Evolutionary conservation across 2,329 filamentous ascomycete species (phyloP), one percentile per base, ranked within the genome.

Genomic region (Botrytis cinerea): DNA sequence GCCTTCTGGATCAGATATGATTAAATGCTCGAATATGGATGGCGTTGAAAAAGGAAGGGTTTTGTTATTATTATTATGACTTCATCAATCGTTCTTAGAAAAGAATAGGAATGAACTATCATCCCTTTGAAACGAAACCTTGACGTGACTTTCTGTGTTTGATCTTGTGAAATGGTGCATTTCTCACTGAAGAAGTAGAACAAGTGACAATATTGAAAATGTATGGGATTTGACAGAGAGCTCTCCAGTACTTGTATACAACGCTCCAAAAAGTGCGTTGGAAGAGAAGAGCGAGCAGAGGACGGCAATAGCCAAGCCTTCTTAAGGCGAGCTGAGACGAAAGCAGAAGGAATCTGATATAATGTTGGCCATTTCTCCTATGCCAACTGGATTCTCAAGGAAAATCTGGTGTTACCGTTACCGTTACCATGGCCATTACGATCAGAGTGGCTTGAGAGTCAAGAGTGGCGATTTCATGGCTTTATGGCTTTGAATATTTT

Each of bases 1-100:
- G 64, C 38, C 32, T 40, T 68, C 54, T 32, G 48, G 35, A 43
- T 68, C 46, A 28, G 48, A 43, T 54, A 68, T 68, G 46, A 68
- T 57, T n/a, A 20, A 12, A 2, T 68, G n/a, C 32, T 18, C 25
- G 46, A 57, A 57, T 32, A 54, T 57, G 35, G 48, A 54, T 32
- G 64, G 64, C 25, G 64, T 57, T 68, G 25, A 32, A 68, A 68
- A 68, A 7, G 46, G 64, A 28, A 28, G 16, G 25, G 25, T 43
- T 28, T 35, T 35, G 28, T 43, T 43, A 43, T 54, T 18, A 28
- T 57, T 12, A 54, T 54, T 25, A 43, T 54, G 46, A 68, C 25
- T 32, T 54, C 7, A 40, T 43, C 46, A 4, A 28, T 43, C 18
- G 32, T 43, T 43, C 38, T 40, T 22, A 57, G 35, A 68, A 35